Base-by-base conservation (phyloP, 768 basidiomycete species). In the Boletus subparvulus region DNA sequence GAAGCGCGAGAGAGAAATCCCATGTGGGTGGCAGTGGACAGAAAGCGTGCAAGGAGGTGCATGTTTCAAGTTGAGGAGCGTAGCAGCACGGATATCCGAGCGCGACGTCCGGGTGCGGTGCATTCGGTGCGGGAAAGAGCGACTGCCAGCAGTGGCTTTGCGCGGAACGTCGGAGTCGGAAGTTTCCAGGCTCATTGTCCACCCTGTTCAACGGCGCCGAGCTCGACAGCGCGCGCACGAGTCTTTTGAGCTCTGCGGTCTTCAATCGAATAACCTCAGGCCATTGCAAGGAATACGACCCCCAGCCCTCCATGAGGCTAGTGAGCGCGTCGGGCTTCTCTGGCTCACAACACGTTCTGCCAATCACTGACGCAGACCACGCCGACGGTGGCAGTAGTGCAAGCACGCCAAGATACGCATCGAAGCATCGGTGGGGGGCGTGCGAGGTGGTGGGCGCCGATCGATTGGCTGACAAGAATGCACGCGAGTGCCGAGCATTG, bases 11-110 rank as follows among this genome's bases (percentile, higher is more conserved):
- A 36, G 90, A 77, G 21, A 81, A 73, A 8, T 80, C 77, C 26
- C 84, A 92, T 61, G 79, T 75, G 4, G 82, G 78, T 2, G 12
- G 61, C 50, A 1, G 83, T 78, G 0, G 87, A 92, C 40, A 96
- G 83, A 66, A 92, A 96, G 1, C 79, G 75, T 2, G 85, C 77
- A 13, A 99, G 85, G 0, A 92, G 76, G 26, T 83, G 83, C 3
- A n/a, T n/a, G n/a, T n/a, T n/a, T n/a, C n/a, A n/a, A n/a, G n/a
- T n/a, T n/a, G 3, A 75, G 73, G 0, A 87, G 73, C n/a, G 81
- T 72, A 3, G 57, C 30, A 3, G 75, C 66, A 64, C 61, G 69
- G 44, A 77, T 21, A 21, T 21, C 21, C 21, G 21, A 21, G 21
- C 21, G 21, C 21, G 21, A 21, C 21, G 21, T 21, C n/a, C n/a